Evolutionary conservation across 208 protist species (phyloP).

Genomic region (Crithidia brevicula): DNA sequence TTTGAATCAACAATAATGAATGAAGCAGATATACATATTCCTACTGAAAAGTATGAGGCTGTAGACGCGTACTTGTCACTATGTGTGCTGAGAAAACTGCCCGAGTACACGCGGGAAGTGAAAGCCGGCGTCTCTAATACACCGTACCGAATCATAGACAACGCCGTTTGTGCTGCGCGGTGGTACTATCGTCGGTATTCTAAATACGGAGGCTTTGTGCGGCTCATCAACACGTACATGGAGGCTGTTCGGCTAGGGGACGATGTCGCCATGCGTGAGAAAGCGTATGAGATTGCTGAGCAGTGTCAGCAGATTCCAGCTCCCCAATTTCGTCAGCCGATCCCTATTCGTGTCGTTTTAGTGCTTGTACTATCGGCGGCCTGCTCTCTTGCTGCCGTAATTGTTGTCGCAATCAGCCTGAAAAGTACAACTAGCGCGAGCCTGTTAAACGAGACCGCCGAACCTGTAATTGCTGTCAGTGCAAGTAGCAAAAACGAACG

Average conservation of each 20-base stretch:
- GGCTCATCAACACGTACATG: constrained; percentile 31
- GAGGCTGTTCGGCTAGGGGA: constrained; percentile 12
- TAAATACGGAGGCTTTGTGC: constrained; percentile 25
- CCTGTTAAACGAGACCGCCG: neutral
- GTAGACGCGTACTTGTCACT: constrained; percentile 30
- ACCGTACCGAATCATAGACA: constrained; percentile 19
- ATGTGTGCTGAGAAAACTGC: constrained; percentile 27
- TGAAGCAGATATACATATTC: neutral
- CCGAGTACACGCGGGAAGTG: constrained; percentile 14
- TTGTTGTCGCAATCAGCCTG: constrained; percentile 21
- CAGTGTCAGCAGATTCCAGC: constrained; percentile 20
- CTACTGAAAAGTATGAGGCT: constrained; percentile 18
- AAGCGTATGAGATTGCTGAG: constrained; percentile 21
- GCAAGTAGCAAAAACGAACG: constrained; percentile 7
- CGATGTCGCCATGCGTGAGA: neutral
- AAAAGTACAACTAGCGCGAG: neutral
- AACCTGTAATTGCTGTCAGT: too few species aligned
- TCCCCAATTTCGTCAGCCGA: constrained; percentile 13
- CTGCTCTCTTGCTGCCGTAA: constrained; percentile 20
- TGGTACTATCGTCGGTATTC: constrained; percentile 38
- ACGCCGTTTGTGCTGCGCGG: constrained; percentile 19
- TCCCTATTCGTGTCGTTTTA: constrained; percentile 22
- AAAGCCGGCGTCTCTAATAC: neutral
- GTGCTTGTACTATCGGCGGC: constrained; percentile 16
- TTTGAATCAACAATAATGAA: too few species aligned